A percentile compares a stretch with the other conserved stretches of the same genome.
Conservation (phyloP, 192 early-diverging fungal genomes). For the Backusella psychrophila region DNA sequence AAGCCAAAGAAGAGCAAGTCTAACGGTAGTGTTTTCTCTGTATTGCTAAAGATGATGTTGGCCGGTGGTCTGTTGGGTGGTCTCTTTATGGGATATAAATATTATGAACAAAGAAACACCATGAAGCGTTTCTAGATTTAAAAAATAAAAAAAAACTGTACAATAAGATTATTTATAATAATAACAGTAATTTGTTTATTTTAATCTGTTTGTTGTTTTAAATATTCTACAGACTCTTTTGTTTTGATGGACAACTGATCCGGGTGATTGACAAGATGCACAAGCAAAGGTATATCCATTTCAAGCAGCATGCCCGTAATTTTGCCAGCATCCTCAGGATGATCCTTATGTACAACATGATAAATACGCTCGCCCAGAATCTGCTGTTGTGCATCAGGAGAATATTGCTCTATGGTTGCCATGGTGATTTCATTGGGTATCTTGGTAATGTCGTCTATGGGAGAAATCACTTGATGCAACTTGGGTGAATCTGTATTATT, state of each 20-base stretch:
- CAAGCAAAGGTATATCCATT: constrained; percentile 80
- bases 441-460: background rate
- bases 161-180: background rate
- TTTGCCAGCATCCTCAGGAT: constrained; percentile 71
- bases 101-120: constrained; percentile 26
- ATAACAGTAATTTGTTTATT: background rate
- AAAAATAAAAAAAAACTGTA: background rate
- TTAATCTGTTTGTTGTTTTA: background rate
- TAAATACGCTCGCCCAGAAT: constrained; percentile 20
- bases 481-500: background rate
- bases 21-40: constrained; percentile 18
- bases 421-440: background rate
- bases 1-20: constrained; percentile 8
- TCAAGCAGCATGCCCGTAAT: constrained; percentile 92
- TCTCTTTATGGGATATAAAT: constrained; percentile 28
- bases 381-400: constrained; percentile 5
- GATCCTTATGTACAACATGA: background rate
- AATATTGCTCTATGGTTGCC: background rate
- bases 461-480: background rate
- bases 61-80: constrained; percentile 31
- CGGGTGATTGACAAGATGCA: constrained; percentile 67
- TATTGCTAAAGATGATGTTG: constrained; percentile 26
- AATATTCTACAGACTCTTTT: constrained; percentile 61
- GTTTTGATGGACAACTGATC: constrained; percentile 69
- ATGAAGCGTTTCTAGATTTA: constrained; percentile 29